Percentiles rank a stretch among this genome's conserved stretches.
Conservation (phyloP, 1,284 basidiomycete species). For the Trametes sp. region DNA sequence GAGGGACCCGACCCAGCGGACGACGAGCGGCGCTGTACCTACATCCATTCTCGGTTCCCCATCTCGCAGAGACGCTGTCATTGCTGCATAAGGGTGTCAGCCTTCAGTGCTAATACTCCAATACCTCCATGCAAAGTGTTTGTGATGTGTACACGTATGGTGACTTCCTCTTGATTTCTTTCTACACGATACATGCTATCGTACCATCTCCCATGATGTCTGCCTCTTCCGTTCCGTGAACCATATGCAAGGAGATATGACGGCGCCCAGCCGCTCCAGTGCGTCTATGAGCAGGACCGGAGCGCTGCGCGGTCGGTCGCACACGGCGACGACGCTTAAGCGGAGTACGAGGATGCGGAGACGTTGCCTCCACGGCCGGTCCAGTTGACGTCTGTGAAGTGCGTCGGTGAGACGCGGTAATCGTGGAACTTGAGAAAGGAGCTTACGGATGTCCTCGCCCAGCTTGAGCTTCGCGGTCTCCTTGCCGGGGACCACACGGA, state of each 20-base stretch:
- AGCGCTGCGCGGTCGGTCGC: conserved; percentile 2
- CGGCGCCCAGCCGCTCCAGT: background rate
- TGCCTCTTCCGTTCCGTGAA: conserved; percentile 8
- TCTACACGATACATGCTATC: conserved; percentile 29
- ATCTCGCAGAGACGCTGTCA: background rate
- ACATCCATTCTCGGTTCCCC: no score
- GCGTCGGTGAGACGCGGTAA: conserved; percentile 12
- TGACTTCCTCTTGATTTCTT: conserved; percentile 18
- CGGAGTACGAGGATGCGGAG: conserved; percentile 91
- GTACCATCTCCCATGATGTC: conserved; percentile 17
- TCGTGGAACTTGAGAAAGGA: conserved; percentile 4
- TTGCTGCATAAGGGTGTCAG: background rate
- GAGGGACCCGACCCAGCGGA: background rate
- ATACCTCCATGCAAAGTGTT: no score
- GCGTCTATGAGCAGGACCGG: conserved; percentile 17
- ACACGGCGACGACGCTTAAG: conserved; percentile 55
- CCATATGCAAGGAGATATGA: conserved; percentile 21
- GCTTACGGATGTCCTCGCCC: conserved; percentile 88
- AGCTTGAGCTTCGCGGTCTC: conserved; percentile 84
- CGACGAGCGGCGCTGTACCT: no score
- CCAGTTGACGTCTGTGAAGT: conserved; percentile 81
- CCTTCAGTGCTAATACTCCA: no score
- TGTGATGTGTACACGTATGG: conserved; percentile 10
- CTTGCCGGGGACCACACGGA: conserved; percentile 89
- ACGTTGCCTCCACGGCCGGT: conserved; percentile 95